phyloP scores from a whole-genome alignment of 257 asterid genomes.

The Henckelia pumila region DNA sequence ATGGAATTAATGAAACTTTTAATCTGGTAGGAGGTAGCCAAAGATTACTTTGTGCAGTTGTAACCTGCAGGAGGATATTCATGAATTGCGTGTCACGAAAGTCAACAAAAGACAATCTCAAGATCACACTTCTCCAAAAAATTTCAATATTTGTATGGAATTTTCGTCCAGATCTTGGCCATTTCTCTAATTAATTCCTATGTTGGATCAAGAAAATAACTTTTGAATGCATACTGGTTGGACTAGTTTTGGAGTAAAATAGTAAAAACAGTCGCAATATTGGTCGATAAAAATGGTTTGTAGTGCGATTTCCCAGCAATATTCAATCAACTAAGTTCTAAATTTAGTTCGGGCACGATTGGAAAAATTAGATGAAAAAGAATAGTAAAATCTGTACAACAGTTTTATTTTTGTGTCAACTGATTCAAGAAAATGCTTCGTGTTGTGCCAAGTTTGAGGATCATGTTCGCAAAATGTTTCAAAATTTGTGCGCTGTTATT shows the following conservation, averaged over 20 bases:
- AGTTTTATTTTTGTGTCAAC: neutral
- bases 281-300: neutral
- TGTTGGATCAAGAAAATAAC: neutral
- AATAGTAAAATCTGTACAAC: neutral
- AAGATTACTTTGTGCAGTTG: neutral
- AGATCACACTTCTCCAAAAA: neutral
- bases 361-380: too few relatives aligned
- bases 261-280: neutral
- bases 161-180: neutral
- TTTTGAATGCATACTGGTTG: neutral
- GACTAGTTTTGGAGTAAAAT: neutral
- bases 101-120: too few relatives aligned
- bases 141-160: neutral
- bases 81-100: neutral
- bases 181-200: too few relatives aligned
- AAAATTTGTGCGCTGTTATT: conserved; percentile 19
- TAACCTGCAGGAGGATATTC: neutral
- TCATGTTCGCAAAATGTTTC: neutral
- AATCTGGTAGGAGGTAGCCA: neutral
- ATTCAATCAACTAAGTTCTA: too few relatives aligned
- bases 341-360: too few relatives aligned
- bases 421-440: neutral
- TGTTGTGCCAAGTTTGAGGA: neutral
- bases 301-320: neutral
- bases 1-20: neutral